phyloP scores from a whole-genome alignment of 148 eudicot genomes.

The Heliosperma pusillum region DNA sequence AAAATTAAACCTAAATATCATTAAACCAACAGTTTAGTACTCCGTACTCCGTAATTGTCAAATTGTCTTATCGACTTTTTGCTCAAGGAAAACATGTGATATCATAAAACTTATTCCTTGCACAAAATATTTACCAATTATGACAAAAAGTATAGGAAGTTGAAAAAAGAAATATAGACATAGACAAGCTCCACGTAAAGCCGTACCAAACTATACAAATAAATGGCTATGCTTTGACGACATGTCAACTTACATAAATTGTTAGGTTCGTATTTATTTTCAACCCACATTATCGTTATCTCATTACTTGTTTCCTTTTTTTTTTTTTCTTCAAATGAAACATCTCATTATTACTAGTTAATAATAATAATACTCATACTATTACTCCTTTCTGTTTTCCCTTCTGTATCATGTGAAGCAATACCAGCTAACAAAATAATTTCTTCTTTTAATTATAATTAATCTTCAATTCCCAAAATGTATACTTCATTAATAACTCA shows the following conservation, averaged over 20 bases:
- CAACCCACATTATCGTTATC: slow-evolving; percentile 28
- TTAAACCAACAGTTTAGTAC: too few species aligned
- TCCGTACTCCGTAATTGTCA: too few species aligned
- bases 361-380: too few species aligned
- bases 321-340: background rate
- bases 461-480: too few species aligned
- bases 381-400: background rate
- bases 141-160: background rate
- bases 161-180: slow-evolving; percentile 8
- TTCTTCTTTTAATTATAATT: background rate
- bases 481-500: background rate
- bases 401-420: slow-evolving; percentile 5
- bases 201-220: background rate
- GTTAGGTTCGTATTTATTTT: slow-evolving; percentile 31
- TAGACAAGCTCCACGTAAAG: slow-evolving; percentile 28
- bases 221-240: slow-evolving; percentile 28
- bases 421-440: background rate
- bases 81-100: background rate
- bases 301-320: background rate
- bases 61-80: background rate
- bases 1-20: too few species aligned
- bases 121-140: background rate
- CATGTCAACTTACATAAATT: slow-evolving; percentile 9
- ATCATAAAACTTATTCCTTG: background rate
- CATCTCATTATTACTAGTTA: background rate